phyloP scores from a whole-genome alignment of 805 yeast species.

The Priceomyces melissophilus region DNA sequence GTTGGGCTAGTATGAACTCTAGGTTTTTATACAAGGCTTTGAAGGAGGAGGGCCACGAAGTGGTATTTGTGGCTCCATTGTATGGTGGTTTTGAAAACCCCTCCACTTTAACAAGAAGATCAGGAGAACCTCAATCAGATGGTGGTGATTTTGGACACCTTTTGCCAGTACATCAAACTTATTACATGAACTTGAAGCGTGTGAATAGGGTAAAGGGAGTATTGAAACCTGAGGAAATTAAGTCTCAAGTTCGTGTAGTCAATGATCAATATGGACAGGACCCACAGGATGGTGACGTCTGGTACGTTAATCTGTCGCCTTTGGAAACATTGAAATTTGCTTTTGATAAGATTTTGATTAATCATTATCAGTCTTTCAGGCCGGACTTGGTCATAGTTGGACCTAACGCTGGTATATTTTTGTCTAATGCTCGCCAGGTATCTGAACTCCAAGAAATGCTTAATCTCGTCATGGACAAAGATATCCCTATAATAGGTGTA shows the following conservation, averaged over 20 bases:
- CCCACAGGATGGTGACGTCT: conserved; percentile 25
- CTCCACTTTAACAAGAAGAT: conserved; percentile 3
- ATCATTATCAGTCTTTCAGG: conserved; percentile 19
- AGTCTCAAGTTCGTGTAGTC: conserved; percentile 7
- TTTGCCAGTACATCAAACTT: conserved; percentile 27
- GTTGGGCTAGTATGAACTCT: conserved; percentile 36
- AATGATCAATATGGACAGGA: conserved; percentile 29
- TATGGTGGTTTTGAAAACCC: conserved; percentile 8
- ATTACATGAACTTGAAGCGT: conserved; percentile 17
- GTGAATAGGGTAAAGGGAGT: conserved; percentile 8
- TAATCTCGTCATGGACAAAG: conserved; percentile 12
- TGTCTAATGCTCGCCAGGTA: conserved; percentile 5
- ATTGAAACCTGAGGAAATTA: conserved; percentile 3
- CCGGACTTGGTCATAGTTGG: conserved; percentile 35
- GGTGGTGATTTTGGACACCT: conserved; percentile 38
- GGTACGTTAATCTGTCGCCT: conserved; percentile 33
- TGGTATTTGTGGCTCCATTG: conserved; percentile 30
- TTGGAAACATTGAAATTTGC: conserved; percentile 22
- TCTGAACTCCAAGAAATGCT: conserved; percentile 15
- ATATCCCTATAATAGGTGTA: conserved; percentile 19
- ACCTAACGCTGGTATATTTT: conserved; percentile 27
- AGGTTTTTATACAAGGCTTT: conserved; percentile 26
- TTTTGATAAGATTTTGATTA: conserved; percentile 23
- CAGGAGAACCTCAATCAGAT: conserved; percentile 7
- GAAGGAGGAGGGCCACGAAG: conserved; percentile 27